Evolutionary conservation across 331 rosid species (phyloP).

Genomic region (Rosa hybrid): DNA sequence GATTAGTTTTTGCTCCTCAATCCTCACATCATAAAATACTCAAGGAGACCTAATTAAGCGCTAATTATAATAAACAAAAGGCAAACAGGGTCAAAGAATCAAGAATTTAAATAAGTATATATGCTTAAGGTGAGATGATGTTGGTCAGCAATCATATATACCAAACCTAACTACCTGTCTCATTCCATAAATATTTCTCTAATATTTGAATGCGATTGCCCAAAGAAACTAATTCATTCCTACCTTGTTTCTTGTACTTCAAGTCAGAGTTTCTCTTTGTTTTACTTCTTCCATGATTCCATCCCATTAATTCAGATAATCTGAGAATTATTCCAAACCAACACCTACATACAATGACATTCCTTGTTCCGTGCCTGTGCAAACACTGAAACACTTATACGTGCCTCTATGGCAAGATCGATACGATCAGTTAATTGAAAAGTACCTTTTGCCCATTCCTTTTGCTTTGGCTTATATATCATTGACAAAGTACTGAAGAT

Average conservation of each 20-base stretch:
- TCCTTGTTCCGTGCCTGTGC: background rate
- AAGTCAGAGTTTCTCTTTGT: slow-evolving; percentile 15
- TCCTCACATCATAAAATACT: too few species aligned
- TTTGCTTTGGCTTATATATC: background rate
- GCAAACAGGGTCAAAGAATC: slow-evolving; percentile 23
- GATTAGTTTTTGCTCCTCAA: background rate
- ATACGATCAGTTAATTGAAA: background rate
- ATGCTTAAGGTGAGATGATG: slow-evolving; percentile 24
- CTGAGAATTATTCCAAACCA: slow-evolving; percentile 17
- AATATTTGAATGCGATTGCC: background rate
- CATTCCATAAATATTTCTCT: background rate
- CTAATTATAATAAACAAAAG: background rate
- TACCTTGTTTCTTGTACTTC: slow-evolving; percentile 30
- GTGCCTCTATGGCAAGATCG: background rate
- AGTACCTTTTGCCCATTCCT: background rate
- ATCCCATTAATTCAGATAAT: slow-evolving; percentile 5
- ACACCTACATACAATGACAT: background rate
- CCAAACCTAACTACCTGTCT: slow-evolving; percentile 45
- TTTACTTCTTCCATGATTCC: slow-evolving; percentile 1
- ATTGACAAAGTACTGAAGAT: background rate
- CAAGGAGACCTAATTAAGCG: background rate
- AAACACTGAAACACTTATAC: background rate
- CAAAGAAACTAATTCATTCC: slow-evolving; percentile 8
- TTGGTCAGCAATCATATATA: slow-evolving; percentile 38
- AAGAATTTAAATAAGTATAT: slow-evolving; percentile 26